phyloP scores from a whole-genome alignment of 2,329 filamentous ascomycete species.

The Camillea tinctor region DNA sequence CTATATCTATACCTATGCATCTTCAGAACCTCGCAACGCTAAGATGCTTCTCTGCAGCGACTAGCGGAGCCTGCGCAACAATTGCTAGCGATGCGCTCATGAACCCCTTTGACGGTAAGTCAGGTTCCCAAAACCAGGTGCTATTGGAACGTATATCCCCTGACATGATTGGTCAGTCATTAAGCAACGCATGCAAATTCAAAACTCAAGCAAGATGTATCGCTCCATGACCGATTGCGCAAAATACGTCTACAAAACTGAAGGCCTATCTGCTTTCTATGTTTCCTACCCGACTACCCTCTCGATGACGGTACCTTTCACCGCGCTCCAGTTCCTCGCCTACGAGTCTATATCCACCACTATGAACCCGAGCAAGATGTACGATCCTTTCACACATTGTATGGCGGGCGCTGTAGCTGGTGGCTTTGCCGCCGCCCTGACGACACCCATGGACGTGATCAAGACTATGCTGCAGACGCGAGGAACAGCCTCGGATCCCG shows the following conservation, averaged over 20 bases:
- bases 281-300: conserved; percentile 97
- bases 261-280: conserved; percentile 92
- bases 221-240: conserved; percentile 85
- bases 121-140: not conserved
- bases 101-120: conserved; percentile 96
- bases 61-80: conserved; percentile 90
- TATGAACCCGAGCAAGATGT: conserved; percentile 82
- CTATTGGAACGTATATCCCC: conserved; percentile 1
- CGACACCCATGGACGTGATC: conserved; percentile 95
- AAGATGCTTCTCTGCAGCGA: conserved; percentile 53
- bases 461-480: conserved; percentile 96
- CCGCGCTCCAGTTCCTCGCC: conserved; percentile 92
- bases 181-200: conserved; percentile 99
- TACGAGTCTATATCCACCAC: conserved; percentile 95
- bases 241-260: conserved; percentile 78
- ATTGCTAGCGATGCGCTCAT: conserved; percentile 98
- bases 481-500: conserved; percentile 75
- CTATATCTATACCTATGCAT: too few species aligned
- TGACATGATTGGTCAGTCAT: conserved; percentile 63
- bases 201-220: conserved; percentile 86
- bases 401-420: conserved; percentile 88
- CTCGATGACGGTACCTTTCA: conserved; percentile 98
- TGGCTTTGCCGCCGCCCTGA: conserved; percentile 88
- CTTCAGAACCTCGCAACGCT: conserved; percentile 3
- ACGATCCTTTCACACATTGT: conserved; percentile 93